A percentile compares a stretch with the other conserved stretches of the same genome.
phyloP scores from a whole-genome alignment of 805 yeast species.

The Metschnikowia sp. region DNA sequence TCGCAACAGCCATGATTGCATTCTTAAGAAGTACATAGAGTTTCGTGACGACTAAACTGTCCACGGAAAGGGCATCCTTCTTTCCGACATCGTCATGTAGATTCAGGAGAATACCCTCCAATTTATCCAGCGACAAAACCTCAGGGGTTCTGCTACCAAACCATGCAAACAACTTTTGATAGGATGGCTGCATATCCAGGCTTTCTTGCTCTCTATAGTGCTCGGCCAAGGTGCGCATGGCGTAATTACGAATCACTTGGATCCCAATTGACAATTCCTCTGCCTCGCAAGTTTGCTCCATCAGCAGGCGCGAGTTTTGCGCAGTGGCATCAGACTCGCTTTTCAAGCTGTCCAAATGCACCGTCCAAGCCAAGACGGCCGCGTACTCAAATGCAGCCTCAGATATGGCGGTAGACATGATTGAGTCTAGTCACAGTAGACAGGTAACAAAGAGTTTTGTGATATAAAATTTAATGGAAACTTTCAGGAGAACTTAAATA shows the following conservation, averaged over 20 bases:
- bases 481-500: too few relatives aligned
- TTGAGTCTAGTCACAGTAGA: too few relatives aligned
- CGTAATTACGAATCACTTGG: slow-evolving; percentile 12
- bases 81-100: slow-evolving; percentile 12
- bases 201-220: slow-evolving; percentile 6
- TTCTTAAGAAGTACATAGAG: slow-evolving; percentile 19
- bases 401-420: not conserved
- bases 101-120: slow-evolving; percentile 5
- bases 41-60: slow-evolving; percentile 15
- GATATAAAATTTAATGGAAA: too few relatives aligned
- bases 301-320: slow-evolving; percentile 14
- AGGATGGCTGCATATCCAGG: too few relatives aligned
- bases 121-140: too few relatives aligned
- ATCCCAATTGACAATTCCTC: slow-evolving; percentile 21
- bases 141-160: too few relatives aligned
- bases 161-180: too few relatives aligned
- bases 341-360: slow-evolving; percentile 20
- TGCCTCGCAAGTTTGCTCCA: slow-evolving; percentile 18
- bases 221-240: slow-evolving; percentile 11
- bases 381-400: slow-evolving; percentile 19
- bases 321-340: slow-evolving; percentile 2
- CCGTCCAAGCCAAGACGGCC: slow-evolving; percentile 23
- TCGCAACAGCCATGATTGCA: not conserved
- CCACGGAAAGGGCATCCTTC: slow-evolving; percentile 11
- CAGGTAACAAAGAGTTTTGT: too few relatives aligned